Conservation (phyloP, 495 filamentous ascomycete species). For the Penicillium angulare region DNA sequence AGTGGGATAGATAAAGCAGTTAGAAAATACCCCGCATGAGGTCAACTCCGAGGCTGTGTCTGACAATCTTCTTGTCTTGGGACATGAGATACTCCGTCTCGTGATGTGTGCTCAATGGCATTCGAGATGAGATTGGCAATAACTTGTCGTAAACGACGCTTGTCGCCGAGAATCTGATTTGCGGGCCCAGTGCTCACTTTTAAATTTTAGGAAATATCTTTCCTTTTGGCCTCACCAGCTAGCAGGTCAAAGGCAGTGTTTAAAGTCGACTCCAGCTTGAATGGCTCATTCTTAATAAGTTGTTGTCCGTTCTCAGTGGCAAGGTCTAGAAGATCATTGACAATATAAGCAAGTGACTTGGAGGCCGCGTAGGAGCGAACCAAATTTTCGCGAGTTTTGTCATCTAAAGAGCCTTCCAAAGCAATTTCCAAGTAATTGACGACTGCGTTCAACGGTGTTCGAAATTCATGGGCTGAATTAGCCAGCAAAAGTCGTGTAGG, state of each 20-base stretch:
- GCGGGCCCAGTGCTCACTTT: background rate
- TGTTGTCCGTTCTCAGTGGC: background rate
- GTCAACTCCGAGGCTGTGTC: no score
- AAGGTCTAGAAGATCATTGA: constrained; percentile 81
- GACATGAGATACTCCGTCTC: background rate
- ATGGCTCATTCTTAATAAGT: background rate
- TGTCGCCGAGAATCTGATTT: background rate
- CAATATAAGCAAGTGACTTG: constrained; percentile 86
- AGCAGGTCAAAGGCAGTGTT: background rate
- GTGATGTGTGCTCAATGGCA: background rate
- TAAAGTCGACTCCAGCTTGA: background rate
- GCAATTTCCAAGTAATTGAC: constrained; percentile 94
- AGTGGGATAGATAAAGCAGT: background rate
- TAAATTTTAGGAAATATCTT: background rate
- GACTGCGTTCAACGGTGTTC: constrained; percentile 86
- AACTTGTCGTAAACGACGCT: background rate
- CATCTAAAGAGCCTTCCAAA: constrained; percentile 73
- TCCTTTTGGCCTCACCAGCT: constrained; percentile 1
- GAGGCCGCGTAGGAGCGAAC: constrained; percentile 72
- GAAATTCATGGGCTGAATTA: constrained; percentile 88
- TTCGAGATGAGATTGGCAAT: background rate
- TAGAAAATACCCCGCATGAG: background rate
- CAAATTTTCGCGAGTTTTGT: constrained; percentile 80
- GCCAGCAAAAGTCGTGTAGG: constrained; percentile 74
- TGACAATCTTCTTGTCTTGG: no score